Conservation (phyloP, 805 yeast species). For the Candida insectorum region DNA sequence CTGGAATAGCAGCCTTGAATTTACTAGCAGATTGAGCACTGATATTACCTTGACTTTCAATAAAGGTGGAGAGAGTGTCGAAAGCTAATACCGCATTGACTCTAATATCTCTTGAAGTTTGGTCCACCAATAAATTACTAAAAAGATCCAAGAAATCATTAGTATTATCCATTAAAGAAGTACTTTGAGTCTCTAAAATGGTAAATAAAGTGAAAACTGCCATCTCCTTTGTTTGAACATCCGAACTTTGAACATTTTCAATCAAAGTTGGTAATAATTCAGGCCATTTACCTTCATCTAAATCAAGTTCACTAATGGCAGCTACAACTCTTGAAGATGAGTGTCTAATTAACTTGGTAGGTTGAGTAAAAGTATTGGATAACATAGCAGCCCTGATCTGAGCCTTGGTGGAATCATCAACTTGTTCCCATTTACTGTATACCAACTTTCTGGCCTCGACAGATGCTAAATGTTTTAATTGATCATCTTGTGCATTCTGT, state of each 20-base stretch:
- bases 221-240: constrained; percentile 69
- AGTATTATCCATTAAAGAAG: constrained; percentile 54
- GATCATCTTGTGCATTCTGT: constrained; percentile 64
- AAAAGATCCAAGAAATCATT: constrained; percentile 71
- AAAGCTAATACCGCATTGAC: constrained; percentile 80
- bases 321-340: constrained; percentile 86
- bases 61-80: constrained; percentile 62
- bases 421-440: constrained; percentile 61
- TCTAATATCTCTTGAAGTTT: constrained; percentile 66
- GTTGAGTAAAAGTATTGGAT: constrained; percentile 64
- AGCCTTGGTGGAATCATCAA: constrained; percentile 48
- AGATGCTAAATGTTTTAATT: constrained; percentile 87
- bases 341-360: constrained; percentile 71
- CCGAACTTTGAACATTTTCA: constrained; percentile 49
- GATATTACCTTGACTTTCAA: constrained; percentile 57
- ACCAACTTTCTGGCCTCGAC: constrained; percentile 92
- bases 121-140: constrained; percentile 59
- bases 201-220: constrained; percentile 77
- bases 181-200: constrained; percentile 68
- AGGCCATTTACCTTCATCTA: constrained; percentile 66
- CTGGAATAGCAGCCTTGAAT: constrained; percentile 69
- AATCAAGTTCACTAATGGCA: constrained; percentile 75
- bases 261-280: constrained; percentile 70
- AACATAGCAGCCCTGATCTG: constrained; percentile 68
- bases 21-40: constrained; percentile 42